phyloP scores from a whole-genome alignment of 345 rosid species.

The Rubroshorea leprosula region DNA sequence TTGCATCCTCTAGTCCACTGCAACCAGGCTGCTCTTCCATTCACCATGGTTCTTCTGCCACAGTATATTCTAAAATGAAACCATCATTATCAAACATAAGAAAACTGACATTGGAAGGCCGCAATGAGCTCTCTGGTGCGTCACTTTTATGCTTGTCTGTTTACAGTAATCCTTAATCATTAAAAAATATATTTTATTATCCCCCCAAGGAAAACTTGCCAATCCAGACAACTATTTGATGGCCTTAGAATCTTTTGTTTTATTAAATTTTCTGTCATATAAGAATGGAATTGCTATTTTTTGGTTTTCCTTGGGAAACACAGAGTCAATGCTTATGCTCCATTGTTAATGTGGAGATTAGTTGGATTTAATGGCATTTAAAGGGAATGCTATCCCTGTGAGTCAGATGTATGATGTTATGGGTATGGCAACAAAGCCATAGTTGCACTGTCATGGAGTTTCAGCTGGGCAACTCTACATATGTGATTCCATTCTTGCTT shows the following conservation, averaged over 20 bases:
- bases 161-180: not conserved
- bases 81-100: conserved; percentile 38
- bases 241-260: not conserved
- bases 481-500: not conserved
- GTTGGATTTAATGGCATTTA: not conserved
- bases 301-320: not conserved
- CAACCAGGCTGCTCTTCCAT: conserved; percentile 21
- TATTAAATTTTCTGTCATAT: not conserved
- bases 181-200: conserved; percentile 1
- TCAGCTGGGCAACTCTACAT: not conserved
- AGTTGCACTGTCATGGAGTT: not conserved
- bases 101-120: conserved; percentile 65
- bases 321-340: not conserved
- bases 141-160: conserved; percentile 10
- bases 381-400: not conserved
- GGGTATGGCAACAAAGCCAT: not conserved
- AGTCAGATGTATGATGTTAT: not conserved
- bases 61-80: conserved; percentile 14
- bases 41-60: conserved; percentile 13
- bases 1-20: conserved; percentile 34
- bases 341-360: not conserved
- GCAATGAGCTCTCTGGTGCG: conserved; percentile 68
- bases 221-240: not conserved
- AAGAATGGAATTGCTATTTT: not conserved
- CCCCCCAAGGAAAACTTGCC: not conserved